Percentiles rank a stretch among this genome's conserved stretches.
Evolutionary conservation across 2,329 filamentous ascomycete genomes (phyloP).

Genomic region (Alternaria triticina): DNA sequence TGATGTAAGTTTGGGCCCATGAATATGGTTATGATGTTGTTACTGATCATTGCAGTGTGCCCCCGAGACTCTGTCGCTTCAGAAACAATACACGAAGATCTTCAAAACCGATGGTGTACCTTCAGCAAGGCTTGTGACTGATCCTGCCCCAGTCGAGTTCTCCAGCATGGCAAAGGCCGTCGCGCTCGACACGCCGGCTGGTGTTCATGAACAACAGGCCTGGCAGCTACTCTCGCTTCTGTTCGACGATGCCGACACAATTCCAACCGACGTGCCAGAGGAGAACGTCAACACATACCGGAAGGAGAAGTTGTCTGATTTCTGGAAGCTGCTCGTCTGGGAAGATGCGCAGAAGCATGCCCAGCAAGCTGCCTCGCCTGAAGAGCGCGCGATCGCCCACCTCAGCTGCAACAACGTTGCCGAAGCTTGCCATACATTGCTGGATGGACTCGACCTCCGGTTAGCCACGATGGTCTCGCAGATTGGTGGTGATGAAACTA

Average conservation of each 20-base stretch:
- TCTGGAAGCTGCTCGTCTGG: conserved; percentile 61
- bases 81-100: conserved; percentile 61
- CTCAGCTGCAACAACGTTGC: conserved; percentile 79
- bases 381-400: conserved; percentile 83
- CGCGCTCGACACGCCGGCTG: conserved; percentile 45
- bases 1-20: conserved; percentile 42
- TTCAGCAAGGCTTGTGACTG: conserved; percentile 57
- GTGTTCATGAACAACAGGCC: conserved; percentile 71
- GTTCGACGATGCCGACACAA: conserved; percentile 67
- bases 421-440: conserved; percentile 81
- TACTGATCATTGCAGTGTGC: conserved; percentile 55
- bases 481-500: conserved; percentile 74
- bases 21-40: not conserved
- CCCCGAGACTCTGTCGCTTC: conserved; percentile 61
- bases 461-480: conserved; percentile 85
- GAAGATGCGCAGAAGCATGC: conserved; percentile 53
- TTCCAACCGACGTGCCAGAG: conserved; percentile 49
- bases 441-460: conserved; percentile 78
- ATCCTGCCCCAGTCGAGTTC: conserved; percentile 59
- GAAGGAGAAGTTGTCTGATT: conserved; percentile 71
- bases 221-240: conserved; percentile 89
- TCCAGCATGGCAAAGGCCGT: conserved; percentile 56
- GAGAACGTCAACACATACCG: conserved; percentile 51
- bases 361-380: conserved; percentile 66
- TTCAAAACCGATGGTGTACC: conserved; percentile 62